Evolutionary conservation across 1,139 yeast species (phyloP), one percentile per base, ranked within the genome.

Genomic region (Scheffersomyces parashehatae): DNA sequence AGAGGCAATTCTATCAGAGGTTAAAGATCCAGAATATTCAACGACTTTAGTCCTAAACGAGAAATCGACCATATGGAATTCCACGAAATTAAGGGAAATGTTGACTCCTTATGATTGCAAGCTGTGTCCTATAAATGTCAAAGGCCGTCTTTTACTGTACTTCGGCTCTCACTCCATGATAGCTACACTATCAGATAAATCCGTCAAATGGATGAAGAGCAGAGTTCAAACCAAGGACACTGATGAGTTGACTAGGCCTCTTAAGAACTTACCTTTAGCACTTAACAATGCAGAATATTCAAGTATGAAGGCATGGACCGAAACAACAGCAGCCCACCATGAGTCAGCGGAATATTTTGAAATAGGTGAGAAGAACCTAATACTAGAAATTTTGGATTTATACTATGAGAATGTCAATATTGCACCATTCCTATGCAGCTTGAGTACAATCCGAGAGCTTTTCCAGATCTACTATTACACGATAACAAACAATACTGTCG

Each of bases 81-180:
- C 35, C 20, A 20, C 14, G 13, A 31, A 31, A 13, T 20, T 31
- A 10, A 31, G 20, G 8, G 24, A 31, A 8, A 31, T 31, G 35
- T 20, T 31, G 15, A 15, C 15, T 7, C 35, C 35, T 13, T 31
- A 20, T n/a, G 29, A 35, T 10, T 14, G 26, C 11, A 26, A 12
- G 10, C 20, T 26, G 13, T 35, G 37, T 10, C 34, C 15, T 14
- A 6, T 20, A 20, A 20, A 20, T 20, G 26, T 8, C 26, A 5
- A 8, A 20, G 26, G 7, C 7, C 26, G 8, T 5, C 5, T 20
- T 20, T 6, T 20, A 20, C 48, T 53, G 11, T 47, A 38, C 29
- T 41, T 47, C 11, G 54, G 52, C 2, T 26, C 41, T 16, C 52
- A 49, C 30, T 44, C 49, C 33, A 38, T 46, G 2, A 37, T 49